These are phyloP conservation scores for Pseudogymnoascus sp. DNA, from an alignment of 2,329 filamentous ascomycete species.

Conservation along the genomic window DNA sequence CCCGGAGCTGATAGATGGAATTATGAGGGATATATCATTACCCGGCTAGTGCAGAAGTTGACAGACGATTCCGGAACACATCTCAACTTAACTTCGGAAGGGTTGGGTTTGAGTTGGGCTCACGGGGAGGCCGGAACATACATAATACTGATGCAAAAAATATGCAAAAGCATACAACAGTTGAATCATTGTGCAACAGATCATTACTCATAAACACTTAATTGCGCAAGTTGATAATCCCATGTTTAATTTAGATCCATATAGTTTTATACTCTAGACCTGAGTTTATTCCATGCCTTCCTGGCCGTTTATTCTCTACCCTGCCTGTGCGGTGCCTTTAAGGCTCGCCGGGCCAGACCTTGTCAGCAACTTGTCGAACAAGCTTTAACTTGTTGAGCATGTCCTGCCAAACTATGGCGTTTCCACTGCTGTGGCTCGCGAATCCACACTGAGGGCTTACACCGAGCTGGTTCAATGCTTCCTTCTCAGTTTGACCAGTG, in stretches of 20 bases:
- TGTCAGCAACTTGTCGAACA: slow-evolving; percentile 63
- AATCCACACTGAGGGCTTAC: slow-evolving; percentile 68
- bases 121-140: too few species aligned
- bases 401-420: slow-evolving; percentile 59
- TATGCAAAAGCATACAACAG: too few species aligned
- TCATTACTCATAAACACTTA: too few species aligned
- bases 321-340: not conserved
- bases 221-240: too few species aligned
- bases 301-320: too few species aligned
- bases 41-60: not conserved
- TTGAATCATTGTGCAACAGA: too few species aligned
- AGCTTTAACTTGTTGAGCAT: slow-evolving; percentile 67
- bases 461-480: slow-evolving; percentile 60
- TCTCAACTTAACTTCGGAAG: not conserved
- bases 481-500: slow-evolving; percentile 52
- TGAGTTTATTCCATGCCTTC: too few species aligned
- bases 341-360: slow-evolving; percentile 50
- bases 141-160: too few species aligned
- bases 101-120: too few species aligned
- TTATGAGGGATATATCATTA: not conserved
- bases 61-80: not conserved
- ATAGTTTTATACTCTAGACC: too few species aligned
- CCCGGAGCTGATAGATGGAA: not conserved
- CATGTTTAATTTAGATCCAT: too few species aligned
- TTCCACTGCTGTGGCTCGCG: slow-evolving; percentile 59